These are phyloP conservation scores for Alternaria alternata DNA, from an alignment of 2,329 filamentous ascomycete genomes.

Conservation along the genomic window DNA sequence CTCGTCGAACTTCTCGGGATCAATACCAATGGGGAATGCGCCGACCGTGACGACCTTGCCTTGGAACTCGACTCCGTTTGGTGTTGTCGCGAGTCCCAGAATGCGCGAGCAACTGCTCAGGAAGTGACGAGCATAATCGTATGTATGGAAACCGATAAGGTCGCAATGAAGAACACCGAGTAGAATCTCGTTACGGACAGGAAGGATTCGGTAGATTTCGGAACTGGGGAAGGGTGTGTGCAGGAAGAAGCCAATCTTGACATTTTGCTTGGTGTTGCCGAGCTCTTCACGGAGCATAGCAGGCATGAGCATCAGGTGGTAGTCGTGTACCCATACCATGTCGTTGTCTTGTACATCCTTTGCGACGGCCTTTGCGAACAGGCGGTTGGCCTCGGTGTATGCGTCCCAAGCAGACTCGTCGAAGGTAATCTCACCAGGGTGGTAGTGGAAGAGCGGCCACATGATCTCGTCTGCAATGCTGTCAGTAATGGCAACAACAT, in stretches of 20 bases:
- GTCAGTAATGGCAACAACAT: constrained; percentile 10
- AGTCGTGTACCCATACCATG: constrained; percentile 97
- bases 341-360: constrained; percentile 92
- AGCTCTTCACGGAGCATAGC: constrained; percentile 94
- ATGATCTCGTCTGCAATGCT: constrained; percentile 79
- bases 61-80: constrained; percentile 91
- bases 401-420: constrained; percentile 94
- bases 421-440: constrained; percentile 97
- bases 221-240: constrained; percentile 97
- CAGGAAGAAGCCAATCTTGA: constrained; percentile 98
- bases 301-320: constrained; percentile 96
- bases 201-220: constrained; percentile 95
- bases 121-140: constrained; percentile 98
- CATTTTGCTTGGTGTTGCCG: constrained; percentile 80
- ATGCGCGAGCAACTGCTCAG: constrained; percentile 96
- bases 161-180: constrained; percentile 91
- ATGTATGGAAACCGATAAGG: constrained; percentile 96
- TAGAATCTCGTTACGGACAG: constrained; percentile 88
- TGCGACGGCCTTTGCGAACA: constrained; percentile 88
- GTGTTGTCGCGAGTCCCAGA: constrained; percentile 79
- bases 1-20: constrained; percentile 94
- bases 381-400: constrained; percentile 89
- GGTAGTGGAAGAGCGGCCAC: constrained; percentile 98
- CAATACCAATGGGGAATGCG: constrained; percentile 97
- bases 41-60: constrained; percentile 89